Evolutionary conservation across 2,329 filamentous ascomycete genomes (phyloP).

Genomic region (Claviceps sp.): DNA sequence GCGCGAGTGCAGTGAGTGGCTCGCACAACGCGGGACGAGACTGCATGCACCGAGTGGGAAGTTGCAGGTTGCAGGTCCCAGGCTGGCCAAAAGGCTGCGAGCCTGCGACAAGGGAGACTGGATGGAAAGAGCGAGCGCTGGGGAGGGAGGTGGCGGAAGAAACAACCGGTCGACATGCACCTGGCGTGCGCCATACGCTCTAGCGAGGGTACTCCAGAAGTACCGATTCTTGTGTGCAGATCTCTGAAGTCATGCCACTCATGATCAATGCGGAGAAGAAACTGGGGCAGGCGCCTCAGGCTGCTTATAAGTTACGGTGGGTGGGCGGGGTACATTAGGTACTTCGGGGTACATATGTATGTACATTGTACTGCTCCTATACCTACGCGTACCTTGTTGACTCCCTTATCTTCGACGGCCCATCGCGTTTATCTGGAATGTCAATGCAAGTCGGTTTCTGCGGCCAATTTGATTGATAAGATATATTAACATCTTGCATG

Average conservation of each 20-base stretch:
- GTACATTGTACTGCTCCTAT: too few species aligned
- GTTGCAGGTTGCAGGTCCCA: slow-evolving; percentile 1
- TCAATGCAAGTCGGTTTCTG: background rate
- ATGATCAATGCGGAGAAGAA: background rate
- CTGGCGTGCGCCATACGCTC: background rate
- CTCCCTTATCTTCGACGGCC: too few species aligned
- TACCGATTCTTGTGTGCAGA: background rate
- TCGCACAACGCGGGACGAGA: slow-evolving; percentile 5
- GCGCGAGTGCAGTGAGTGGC: slow-evolving; percentile 1
- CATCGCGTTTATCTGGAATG: too few species aligned
- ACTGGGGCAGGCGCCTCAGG: background rate
- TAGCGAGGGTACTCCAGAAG: background rate
- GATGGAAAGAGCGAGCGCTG: background rate
- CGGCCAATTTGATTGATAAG: slow-evolving; percentile 6
- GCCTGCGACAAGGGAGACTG: background rate
- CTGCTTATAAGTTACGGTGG: too few species aligned
- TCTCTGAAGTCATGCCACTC: background rate
- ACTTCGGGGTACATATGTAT: too few species aligned
- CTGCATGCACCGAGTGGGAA: background rate
- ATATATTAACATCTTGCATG: background rate
- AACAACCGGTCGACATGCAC: background rate
- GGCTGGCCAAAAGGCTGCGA: background rate
- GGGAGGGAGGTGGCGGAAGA: background rate
- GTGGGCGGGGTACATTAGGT: too few species aligned
- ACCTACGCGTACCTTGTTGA: too few species aligned